Evolutionary conservation across 257 asterid species (phyloP).

Genomic region (Haberlea rhodopensis): DNA sequence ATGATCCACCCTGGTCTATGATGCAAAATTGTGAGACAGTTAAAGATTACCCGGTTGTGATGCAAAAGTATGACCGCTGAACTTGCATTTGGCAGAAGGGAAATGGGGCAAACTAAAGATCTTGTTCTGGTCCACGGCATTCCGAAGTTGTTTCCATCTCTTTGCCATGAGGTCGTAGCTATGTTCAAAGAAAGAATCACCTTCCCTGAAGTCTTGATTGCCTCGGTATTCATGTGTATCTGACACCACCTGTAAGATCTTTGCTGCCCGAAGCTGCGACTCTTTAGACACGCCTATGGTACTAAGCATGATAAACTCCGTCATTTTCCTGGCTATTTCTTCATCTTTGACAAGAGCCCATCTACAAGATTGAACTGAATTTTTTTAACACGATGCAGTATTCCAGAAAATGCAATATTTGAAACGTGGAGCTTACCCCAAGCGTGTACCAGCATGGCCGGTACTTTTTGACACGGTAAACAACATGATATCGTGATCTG

Average conservation of each 20-base stretch:
- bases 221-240: constrained; percentile 45
- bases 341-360: constrained; percentile 88
- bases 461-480: constrained; percentile 89
- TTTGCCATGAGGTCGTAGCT: constrained; percentile 47
- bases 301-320: constrained; percentile 63
- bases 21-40: too few relatives aligned
- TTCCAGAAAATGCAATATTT: not conserved
- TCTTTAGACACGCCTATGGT: constrained; percentile 95
- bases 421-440: constrained; percentile 51
- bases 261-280: constrained; percentile 84
- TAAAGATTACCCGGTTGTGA: constrained; percentile 66
- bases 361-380: constrained; percentile 34
- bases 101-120: constrained; percentile 64
- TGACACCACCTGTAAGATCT: constrained; percentile 54
- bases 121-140: constrained; percentile 44
- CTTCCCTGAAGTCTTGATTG: constrained; percentile 28
- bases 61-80: constrained; percentile 49
- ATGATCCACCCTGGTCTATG: too few relatives aligned
- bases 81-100: constrained; percentile 49
- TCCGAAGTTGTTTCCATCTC: constrained; percentile 74
- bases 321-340: constrained; percentile 75
- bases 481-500: constrained; percentile 83
- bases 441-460: constrained; percentile 87
- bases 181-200: constrained; percentile 56
- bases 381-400: not conserved